Percentiles rank a stretch among this genome's conserved stretches.
phyloP scores from a whole-genome alignment of 768 basidiomycete species.

The Collybiopsis confluens region DNA sequence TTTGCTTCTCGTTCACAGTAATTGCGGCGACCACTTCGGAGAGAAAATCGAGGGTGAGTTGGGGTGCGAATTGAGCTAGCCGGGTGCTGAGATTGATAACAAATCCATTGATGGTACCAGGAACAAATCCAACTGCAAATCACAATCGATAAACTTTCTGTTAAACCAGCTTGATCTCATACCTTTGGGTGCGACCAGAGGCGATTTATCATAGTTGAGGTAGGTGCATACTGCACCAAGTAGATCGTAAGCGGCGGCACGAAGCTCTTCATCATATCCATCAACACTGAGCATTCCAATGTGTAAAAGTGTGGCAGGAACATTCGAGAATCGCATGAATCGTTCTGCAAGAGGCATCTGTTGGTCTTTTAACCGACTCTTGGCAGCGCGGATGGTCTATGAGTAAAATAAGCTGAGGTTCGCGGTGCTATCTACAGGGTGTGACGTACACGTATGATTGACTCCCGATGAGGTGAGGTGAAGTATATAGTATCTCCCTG shows the following conservation, averaged over 20 bases:
- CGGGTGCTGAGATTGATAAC: conserved; percentile 65
- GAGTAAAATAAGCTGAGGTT: not conserved
- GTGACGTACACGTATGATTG: conserved; percentile 61
- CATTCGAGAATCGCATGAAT: conserved; percentile 75
- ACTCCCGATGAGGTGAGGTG: conserved; percentile 64
- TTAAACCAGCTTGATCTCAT: conserved; percentile 11
- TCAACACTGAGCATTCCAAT: conserved; percentile 79
- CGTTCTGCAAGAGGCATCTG: conserved; percentile 53
- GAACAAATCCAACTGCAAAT: conserved; percentile 64
- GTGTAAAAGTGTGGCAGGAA: conserved; percentile 83
- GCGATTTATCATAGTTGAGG: conserved; percentile 71
- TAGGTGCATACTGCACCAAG: conserved; percentile 73
- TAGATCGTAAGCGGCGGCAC: conserved; percentile 75
- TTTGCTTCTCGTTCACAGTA: conserved; percentile 39
- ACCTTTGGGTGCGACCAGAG: conserved; percentile 71
- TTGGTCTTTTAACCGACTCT: conserved; percentile 59
- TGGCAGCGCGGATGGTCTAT: conserved; percentile 73
- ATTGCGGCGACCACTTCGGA: conserved; percentile 76
- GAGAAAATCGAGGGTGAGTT: conserved; percentile 84
- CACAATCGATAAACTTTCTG: too few relatives aligned
- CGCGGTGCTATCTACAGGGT: not conserved
- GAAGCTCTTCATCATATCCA: conserved; percentile 67
- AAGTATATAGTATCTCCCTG: conserved; percentile 76
- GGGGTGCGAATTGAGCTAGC: conserved; percentile 66
- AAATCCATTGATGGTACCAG: conserved; percentile 60